These are phyloP conservation scores for Trichoderma guizhouense DNA, from an alignment of 2,329 filamentous ascomycete species.

Conservation along the genomic window DNA sequence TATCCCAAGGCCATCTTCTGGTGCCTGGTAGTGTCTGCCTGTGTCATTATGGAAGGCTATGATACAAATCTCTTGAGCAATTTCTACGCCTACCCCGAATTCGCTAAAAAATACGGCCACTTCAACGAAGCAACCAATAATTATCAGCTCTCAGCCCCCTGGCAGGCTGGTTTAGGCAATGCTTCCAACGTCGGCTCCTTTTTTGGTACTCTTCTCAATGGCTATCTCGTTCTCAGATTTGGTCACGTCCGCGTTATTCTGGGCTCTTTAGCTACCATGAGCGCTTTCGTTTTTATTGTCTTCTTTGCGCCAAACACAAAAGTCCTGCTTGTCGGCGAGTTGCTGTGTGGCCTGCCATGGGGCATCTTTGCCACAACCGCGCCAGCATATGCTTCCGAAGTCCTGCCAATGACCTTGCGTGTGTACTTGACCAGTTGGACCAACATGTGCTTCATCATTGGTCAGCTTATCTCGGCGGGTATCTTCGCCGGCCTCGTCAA, in stretches of 20 bases:
- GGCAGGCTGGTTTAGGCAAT: constrained; percentile 49
- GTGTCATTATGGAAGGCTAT: constrained; percentile 45
- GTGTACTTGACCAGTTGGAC: constrained; percentile 45
- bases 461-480: constrained; percentile 42
- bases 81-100: constrained; percentile 35
- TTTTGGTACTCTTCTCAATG: constrained; percentile 45
- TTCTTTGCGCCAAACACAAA: constrained; percentile 42
- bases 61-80: constrained; percentile 36
- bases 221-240: constrained; percentile 44
- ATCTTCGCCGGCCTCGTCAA: constrained; percentile 27
- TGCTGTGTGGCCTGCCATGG: constrained; percentile 47
- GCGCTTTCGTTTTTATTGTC: constrained; percentile 43
- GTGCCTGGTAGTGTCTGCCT: constrained; percentile 35
- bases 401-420: constrained; percentile 38
- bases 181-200: constrained; percentile 46
- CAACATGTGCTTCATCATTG: constrained; percentile 47
- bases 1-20: constrained; percentile 38
- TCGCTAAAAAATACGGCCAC: constrained; percentile 13
- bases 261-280: constrained; percentile 26
- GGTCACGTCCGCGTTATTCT: constrained; percentile 32
- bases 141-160: constrained; percentile 43
- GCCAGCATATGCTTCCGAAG: constrained; percentile 47
- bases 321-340: constrained; percentile 40
- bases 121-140: constrained; percentile 15
- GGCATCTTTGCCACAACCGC: constrained; percentile 44